Conservation (phyloP, 129 eudicot genomes). For the Glebionis coronaria region DNA sequence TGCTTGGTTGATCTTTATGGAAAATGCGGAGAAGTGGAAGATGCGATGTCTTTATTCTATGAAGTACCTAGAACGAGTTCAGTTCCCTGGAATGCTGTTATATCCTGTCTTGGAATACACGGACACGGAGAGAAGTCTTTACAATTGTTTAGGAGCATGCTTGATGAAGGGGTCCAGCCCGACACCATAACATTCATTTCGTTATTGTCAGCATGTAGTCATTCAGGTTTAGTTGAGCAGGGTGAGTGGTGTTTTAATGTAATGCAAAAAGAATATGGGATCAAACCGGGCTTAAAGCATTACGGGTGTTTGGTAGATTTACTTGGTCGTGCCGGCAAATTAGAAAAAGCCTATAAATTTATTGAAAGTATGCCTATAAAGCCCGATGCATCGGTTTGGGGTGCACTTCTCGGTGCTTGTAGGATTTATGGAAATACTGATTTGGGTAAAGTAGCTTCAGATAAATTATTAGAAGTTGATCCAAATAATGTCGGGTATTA, state of each 20-base stretch:
- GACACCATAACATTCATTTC: constrained; percentile 74
- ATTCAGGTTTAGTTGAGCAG: constrained; percentile 71
- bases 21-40: constrained; percentile 76
- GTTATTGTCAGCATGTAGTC: constrained; percentile 78
- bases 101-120: constrained; percentile 73
- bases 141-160: constrained; percentile 57
- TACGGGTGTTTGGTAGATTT: constrained; percentile 89
- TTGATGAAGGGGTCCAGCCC: constrained; percentile 55
- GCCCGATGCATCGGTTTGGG: constrained; percentile 84
- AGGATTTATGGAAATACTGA: constrained; percentile 72
- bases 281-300: constrained; percentile 69
- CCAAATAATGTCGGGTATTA: constrained; percentile 69
- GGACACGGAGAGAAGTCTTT: constrained; percentile 66
- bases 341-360: constrained; percentile 60
- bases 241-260: constrained; percentile 57
- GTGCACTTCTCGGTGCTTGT: constrained; percentile 91
- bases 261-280: constrained; percentile 61
- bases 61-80: constrained; percentile 53
- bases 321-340: constrained; percentile 73
- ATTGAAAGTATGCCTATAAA: constrained; percentile 59
- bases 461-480: constrained; percentile 57
- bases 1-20: constrained; percentile 81
- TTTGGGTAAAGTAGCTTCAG: constrained; percentile 65
- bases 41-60: constrained; percentile 60
- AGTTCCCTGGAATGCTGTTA: constrained; percentile 81